These are phyloP conservation scores for Noccaea caerulescens DNA, from an alignment of 345 rosid species.

Conservation along the genomic window DNA sequence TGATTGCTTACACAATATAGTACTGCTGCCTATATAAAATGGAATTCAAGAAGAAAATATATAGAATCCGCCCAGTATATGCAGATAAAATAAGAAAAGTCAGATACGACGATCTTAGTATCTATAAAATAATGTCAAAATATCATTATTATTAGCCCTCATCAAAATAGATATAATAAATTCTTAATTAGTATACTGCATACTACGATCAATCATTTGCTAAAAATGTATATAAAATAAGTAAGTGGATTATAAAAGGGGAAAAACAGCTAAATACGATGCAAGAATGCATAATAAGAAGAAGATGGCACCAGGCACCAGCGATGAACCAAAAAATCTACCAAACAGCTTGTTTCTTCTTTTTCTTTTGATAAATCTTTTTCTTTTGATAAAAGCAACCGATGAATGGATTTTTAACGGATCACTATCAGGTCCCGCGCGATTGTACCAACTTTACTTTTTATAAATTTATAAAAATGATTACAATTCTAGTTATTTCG, in stretches of 20 bases:
- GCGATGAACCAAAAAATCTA: slow-evolving; percentile 35
- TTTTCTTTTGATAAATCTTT: slow-evolving; percentile 30
- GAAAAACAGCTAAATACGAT: slow-evolving; percentile 28
- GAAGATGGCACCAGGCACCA: slow-evolving; percentile 26
- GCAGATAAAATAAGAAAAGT: slow-evolving; percentile 27
- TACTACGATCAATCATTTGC: slow-evolving; percentile 26
- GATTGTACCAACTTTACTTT: slow-evolving; percentile 21
- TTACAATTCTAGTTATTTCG: not conserved
- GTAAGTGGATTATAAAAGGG: slow-evolving; percentile 19
- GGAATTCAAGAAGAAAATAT: not conserved
- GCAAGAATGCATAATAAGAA: slow-evolving; percentile 26
- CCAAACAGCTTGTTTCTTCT: slow-evolving; percentile 23
- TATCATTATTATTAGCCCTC: slow-evolving; percentile 1
- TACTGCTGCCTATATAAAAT: not conserved
- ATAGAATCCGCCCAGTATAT: not conserved
- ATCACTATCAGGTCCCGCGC: slow-evolving; percentile 33
- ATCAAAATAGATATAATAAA: not conserved
- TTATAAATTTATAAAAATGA: not conserved
- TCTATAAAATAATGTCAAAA: not conserved
- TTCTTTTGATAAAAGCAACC: slow-evolving; percentile 39
- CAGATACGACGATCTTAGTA: slow-evolving; percentile 18
- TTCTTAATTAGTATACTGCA: not conserved
- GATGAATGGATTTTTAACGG: slow-evolving; percentile 28
- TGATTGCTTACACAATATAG: slow-evolving; percentile 4
- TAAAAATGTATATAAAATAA: slow-evolving; percentile 19